Percentiles rank a stretch among this genome's conserved stretches.
phyloP scores from a whole-genome alignment of 2,329 filamentous ascomycete genomes.

The Diaporthe amygdali region DNA sequence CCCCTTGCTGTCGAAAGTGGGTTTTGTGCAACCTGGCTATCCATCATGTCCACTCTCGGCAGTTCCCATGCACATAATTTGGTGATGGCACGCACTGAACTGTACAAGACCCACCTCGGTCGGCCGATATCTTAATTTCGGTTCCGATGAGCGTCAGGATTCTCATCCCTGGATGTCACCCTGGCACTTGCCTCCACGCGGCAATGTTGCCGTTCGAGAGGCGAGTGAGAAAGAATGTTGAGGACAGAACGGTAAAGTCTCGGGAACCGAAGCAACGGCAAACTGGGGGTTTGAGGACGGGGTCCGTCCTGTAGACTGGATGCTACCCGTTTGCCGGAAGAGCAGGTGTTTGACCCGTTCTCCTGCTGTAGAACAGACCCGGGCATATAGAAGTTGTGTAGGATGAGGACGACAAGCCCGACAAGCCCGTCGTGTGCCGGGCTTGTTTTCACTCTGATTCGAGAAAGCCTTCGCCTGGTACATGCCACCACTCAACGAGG shows the following conservation, averaged over 20 bases:
- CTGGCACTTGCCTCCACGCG: not conserved
- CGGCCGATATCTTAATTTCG: constrained; percentile 18
- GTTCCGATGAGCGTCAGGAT: constrained; percentile 13
- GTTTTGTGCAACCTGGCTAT: not conserved
- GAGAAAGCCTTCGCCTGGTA: not conserved
- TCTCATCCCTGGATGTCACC: not conserved
- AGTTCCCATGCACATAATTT: constrained; percentile 20
- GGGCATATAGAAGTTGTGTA: not conserved
- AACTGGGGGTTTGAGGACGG: not conserved
- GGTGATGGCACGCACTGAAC: constrained; percentile 3
- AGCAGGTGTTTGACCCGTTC: not conserved
- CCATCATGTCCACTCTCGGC: constrained; percentile 16
- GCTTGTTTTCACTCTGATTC: not conserved
- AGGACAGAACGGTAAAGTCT: not conserved
- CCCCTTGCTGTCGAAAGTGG: not conserved
- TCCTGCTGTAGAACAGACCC: not conserved
- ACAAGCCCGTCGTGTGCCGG: not conserved
- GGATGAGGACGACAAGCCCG: not conserved
- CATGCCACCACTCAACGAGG: not conserved
- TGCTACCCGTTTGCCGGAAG: not conserved
- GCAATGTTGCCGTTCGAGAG: not conserved
- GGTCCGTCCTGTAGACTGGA: not conserved
- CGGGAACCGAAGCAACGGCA: not conserved
- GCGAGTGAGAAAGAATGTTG: not conserved
- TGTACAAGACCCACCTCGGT: not conserved